These are phyloP conservation scores for Diaporthe caulivora DNA, from an alignment of 2,329 filamentous ascomycete genomes.

Conservation along the genomic window DNA sequence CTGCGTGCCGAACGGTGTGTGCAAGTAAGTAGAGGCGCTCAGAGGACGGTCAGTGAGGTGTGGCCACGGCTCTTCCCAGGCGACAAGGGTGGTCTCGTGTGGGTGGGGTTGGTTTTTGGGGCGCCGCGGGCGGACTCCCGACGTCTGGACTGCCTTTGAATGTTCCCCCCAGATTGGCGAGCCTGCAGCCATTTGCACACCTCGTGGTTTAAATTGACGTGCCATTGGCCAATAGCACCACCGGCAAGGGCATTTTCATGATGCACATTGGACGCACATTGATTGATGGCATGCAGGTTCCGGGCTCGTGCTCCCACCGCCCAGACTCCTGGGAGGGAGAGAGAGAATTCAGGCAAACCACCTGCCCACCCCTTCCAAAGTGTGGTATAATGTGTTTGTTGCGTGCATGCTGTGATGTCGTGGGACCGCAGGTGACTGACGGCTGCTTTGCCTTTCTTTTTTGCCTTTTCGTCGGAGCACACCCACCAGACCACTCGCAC, in stretches of 20 bases:
- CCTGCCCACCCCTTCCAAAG: neutral
- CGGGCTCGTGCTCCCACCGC: conserved; percentile 21
- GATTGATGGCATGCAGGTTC: neutral
- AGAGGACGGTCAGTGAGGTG: neutral
- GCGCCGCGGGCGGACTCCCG: neutral
- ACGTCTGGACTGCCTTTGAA: neutral
- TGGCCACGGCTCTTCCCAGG: conserved; percentile 24
- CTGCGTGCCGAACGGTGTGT: conserved; percentile 8
- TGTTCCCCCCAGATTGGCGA: conserved; percentile 16
- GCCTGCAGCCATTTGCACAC: conserved; percentile 6
- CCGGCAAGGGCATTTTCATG: neutral
- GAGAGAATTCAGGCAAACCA: neutral
- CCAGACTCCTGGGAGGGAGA: neutral
- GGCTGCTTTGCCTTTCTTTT: neutral
- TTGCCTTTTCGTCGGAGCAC: conserved; percentile 10
- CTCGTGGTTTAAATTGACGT: conserved; percentile 33
- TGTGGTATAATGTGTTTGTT: neutral
- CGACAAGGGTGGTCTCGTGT: conserved; percentile 20
- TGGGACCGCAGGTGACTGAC: neutral
- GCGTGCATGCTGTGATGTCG: neutral
- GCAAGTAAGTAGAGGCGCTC: too few relatives aligned
- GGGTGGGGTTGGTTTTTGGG: neutral
- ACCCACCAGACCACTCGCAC: conserved; percentile 5
- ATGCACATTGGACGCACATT: conserved; percentile 1
- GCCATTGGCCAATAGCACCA: conserved; percentile 29